Conservation (phyloP, 1,139 yeast genomes). For the Blastobotrys arbuscula region DNA sequence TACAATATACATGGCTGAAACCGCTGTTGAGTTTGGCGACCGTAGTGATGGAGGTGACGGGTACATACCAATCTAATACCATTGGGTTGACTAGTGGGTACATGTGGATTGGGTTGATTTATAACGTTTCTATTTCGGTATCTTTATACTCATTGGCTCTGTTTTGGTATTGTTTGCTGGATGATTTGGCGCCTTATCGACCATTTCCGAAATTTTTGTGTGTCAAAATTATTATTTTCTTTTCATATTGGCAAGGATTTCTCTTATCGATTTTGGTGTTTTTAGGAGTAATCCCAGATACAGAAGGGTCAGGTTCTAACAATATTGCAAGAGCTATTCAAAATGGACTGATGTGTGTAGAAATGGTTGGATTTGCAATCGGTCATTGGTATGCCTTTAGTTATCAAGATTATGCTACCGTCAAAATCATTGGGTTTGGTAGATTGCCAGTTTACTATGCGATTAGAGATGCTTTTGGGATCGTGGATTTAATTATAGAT, state of each 20-base stretch:
- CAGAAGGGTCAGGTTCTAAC: slow-evolving; percentile 24
- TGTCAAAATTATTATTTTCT: slow-evolving; percentile 88
- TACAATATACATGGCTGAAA: slow-evolving; percentile 94
- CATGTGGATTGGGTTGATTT: slow-evolving; percentile 62
- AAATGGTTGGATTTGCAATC: slow-evolving; percentile 77
- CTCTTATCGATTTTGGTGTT: slow-evolving; percentile 56
- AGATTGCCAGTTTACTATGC: slow-evolving; percentile 58
- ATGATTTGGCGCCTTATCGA: slow-evolving; percentile 69
- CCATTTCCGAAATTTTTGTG: slow-evolving; percentile 93
- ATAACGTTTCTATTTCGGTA: slow-evolving; percentile 73
- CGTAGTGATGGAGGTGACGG: slow-evolving; percentile 47
- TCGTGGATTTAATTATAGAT: slow-evolving; percentile 70
- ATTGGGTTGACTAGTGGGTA: slow-evolving; percentile 48
- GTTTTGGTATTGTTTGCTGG: slow-evolving; percentile 84
- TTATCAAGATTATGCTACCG: slow-evolving; percentile 61
- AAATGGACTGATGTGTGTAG: slow-evolving; percentile 75
- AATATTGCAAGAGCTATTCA: slow-evolving; percentile 53
- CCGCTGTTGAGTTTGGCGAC: slow-evolving; percentile 65
- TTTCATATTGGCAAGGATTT: slow-evolving; percentile 95
- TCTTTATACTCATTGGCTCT: slow-evolving; percentile 82
- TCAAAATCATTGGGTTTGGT: slow-evolving; percentile 59
- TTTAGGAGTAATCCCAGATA: slow-evolving; percentile 44
- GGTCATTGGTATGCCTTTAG: slow-evolving; percentile 87
- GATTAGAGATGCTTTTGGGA: slow-evolving; percentile 68
- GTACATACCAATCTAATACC: slow-evolving; percentile 43